phyloP scores from a whole-genome alignment of 768 basidiomycete genomes.

The Pleurotus ostreatus region DNA sequence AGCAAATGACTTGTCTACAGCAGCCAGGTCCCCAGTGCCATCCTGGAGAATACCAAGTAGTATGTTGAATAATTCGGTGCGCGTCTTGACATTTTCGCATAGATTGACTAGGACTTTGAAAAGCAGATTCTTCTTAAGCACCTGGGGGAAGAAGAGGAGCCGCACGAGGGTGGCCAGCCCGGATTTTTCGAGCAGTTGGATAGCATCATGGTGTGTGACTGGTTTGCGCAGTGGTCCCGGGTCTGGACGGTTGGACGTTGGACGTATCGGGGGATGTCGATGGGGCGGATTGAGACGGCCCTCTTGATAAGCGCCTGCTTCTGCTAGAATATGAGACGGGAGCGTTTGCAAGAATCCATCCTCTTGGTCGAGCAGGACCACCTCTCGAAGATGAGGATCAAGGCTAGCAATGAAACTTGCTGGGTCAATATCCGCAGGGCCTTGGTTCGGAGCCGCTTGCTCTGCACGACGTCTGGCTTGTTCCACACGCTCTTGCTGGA shows the following conservation, averaged over 20 bases:
- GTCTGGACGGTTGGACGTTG: slow-evolving; percentile 7
- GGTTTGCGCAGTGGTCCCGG: slow-evolving; percentile 39
- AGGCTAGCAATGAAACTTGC: slow-evolving; percentile 91
- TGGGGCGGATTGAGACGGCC: slow-evolving; percentile 24
- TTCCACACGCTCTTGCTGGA: slow-evolving; percentile 91
- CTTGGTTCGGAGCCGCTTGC: slow-evolving; percentile 33
- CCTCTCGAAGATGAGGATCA: slow-evolving; percentile 83
- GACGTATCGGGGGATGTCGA: slow-evolving; percentile 23
- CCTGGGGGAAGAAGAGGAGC: slow-evolving; percentile 94
- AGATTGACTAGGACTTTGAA: slow-evolving; percentile 91
- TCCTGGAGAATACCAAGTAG: slow-evolving; percentile 93
- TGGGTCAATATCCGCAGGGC: slow-evolving; percentile 74
- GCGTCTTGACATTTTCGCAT: slow-evolving; percentile 91
- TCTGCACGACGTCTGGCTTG: slow-evolving; percentile 54
- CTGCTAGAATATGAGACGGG: slow-evolving; percentile 83
- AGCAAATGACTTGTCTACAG: slow-evolving; percentile 90
- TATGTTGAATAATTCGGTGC: slow-evolving; percentile 90
- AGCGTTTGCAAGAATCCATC: slow-evolving; percentile 79
- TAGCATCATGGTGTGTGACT: slow-evolving; percentile 72
- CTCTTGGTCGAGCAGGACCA: slow-evolving; percentile 87
- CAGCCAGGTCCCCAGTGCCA: slow-evolving; percentile 86
- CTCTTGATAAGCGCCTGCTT: slow-evolving; percentile 72
- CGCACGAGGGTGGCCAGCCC: slow-evolving; percentile 88
- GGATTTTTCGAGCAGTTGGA: slow-evolving; percentile 87
- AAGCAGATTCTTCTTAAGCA: slow-evolving; percentile 77